phyloP scores from a whole-genome alignment of 306 rosid genomes.

The Oemleria cerasiformis region DNA sequence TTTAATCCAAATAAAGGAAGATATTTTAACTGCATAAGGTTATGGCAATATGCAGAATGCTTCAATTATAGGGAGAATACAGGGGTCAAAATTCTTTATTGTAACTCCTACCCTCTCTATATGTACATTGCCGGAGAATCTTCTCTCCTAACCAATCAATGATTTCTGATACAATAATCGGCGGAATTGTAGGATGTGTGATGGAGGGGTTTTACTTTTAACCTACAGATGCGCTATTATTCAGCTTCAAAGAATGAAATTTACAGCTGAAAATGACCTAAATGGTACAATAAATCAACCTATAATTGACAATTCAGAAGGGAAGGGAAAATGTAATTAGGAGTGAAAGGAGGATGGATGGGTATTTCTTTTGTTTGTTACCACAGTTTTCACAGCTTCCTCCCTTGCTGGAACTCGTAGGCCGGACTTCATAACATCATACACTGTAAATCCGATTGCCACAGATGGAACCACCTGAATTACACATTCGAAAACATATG shows the following conservation, averaged over 20 bases:
- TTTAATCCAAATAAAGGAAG: neutral
- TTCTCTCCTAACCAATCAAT: constrained; percentile 15
- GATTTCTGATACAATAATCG: constrained; percentile 14
- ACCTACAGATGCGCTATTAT: constrained; percentile 19
- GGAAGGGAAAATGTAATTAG: constrained; percentile 21
- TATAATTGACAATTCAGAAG: constrained; percentile 17
- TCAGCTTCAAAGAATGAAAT: constrained; percentile 59
- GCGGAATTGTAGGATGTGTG: constrained; percentile 8
- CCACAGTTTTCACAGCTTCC: constrained; percentile 52
- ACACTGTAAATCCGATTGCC: constrained; percentile 96
- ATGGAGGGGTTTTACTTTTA: constrained; percentile 20
- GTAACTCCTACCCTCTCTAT: constrained; percentile 14
- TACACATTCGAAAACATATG: constrained; percentile 20
- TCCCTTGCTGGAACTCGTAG: constrained; percentile 88
- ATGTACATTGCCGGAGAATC: constrained; percentile 12
- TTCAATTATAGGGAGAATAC: constrained; percentile 15
- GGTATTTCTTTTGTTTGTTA: constrained; percentile 45
- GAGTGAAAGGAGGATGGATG: constrained; percentile 46
- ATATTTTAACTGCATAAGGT: constrained; percentile 1
- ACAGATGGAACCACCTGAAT: constrained; percentile 94
- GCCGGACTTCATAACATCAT: constrained; percentile 64
- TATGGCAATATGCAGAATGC: constrained; percentile 25
- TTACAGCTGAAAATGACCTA: constrained; percentile 28
- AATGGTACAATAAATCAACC: constrained; percentile 21
- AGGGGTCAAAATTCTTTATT: constrained; percentile 14